Percentiles rank a stretch among this genome's conserved stretches.
Evolutionary conservation across 1,284 basidiomycete genomes (phyloP).

Genomic region (Ustilago crameri): DNA sequence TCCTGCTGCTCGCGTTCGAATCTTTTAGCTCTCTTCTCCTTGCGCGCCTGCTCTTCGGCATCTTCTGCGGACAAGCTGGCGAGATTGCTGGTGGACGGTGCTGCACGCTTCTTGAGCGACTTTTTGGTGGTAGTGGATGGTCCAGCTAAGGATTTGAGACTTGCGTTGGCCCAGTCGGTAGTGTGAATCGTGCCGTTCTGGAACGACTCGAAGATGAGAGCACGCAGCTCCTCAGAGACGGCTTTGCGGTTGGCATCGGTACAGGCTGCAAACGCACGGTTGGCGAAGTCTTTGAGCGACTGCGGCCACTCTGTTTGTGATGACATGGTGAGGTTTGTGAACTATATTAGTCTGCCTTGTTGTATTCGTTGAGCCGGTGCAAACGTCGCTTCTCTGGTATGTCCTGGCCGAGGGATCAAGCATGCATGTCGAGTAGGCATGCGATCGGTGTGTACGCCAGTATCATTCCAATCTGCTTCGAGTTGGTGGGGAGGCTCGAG

Average conservation of each 20-base stretch:
- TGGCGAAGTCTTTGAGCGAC: slow-evolving; percentile 62
- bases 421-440: too few relatives aligned
- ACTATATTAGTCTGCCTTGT: neutral
- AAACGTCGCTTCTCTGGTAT: too few relatives aligned
- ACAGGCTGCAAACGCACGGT: slow-evolving; percentile 62
- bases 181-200: slow-evolving; percentile 81
- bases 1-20: slow-evolving; percentile 64
- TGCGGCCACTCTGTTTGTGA: slow-evolving; percentile 57
- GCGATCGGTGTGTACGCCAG: too few relatives aligned
- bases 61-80: slow-evolving; percentile 9
- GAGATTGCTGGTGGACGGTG: slow-evolving; percentile 5
- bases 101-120: slow-evolving; percentile 42
- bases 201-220: slow-evolving; percentile 69
- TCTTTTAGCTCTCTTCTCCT: slow-evolving; percentile 64
- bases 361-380: neutral
- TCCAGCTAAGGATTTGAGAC: slow-evolving; percentile 78
- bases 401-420: too few relatives aligned
- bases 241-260: slow-evolving; percentile 68
- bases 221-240: slow-evolving; percentile 69
- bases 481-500: too few relatives aligned
- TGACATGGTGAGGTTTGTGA: slow-evolving; percentile 28
- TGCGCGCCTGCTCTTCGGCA: slow-evolving; percentile 54
- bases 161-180: slow-evolving; percentile 84
- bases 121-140: slow-evolving; percentile 15
- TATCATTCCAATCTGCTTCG: too few relatives aligned